These are phyloP conservation scores for Gentiana straminea DNA, from an alignment of 257 asterid species.

Conservation along the genomic window DNA sequence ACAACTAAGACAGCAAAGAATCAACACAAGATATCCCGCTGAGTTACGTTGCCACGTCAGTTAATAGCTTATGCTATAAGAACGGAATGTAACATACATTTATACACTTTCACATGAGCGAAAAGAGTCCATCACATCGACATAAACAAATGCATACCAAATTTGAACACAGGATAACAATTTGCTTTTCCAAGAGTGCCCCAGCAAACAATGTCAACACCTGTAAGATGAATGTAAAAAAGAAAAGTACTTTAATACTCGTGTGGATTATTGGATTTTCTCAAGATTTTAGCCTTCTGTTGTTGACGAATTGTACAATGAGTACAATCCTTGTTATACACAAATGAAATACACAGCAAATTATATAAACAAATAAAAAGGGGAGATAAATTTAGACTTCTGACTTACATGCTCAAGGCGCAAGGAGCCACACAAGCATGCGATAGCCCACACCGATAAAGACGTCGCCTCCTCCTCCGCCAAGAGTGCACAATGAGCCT, in stretches of 20 bases:
- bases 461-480: constrained; percentile 98
- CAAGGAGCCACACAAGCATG: constrained; percentile 92
- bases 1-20: no score
- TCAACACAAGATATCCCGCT: no score
- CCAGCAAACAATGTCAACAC: constrained; percentile 76
- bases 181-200: constrained; percentile 90
- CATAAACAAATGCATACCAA: constrained; percentile 38
- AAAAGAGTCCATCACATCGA: background rate
- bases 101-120: background rate
- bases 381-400: background rate
- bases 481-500: constrained; percentile 82
- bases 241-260: no score
- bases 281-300: no score
- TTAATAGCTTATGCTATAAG: no score
- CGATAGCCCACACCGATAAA: constrained; percentile 91
- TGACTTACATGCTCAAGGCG: constrained; percentile 82
- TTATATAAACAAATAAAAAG: no score
- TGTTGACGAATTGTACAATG: no score
- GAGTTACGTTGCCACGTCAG: no score
- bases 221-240: constrained; percentile 29
- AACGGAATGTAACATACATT: no score
- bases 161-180: constrained; percentile 74
- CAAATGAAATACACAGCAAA: no score
- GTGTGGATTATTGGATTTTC: no score
- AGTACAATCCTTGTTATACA: no score